These are phyloP conservation scores for Beauveria sp. DNA, from an alignment of 2,329 filamentous ascomycete species.

Conservation along the genomic window DNA sequence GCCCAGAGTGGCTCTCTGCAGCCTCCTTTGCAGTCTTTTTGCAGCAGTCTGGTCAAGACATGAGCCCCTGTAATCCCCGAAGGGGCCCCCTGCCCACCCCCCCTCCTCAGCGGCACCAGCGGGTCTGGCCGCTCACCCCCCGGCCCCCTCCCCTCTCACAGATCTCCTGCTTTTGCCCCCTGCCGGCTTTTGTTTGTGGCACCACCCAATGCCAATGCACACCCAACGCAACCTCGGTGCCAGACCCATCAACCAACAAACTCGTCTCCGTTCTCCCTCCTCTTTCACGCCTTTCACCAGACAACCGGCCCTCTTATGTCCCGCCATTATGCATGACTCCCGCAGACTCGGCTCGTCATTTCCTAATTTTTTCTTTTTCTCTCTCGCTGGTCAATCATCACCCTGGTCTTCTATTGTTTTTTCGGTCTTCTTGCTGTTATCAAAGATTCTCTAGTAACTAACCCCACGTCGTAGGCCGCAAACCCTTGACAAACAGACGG, in stretches of 20 bases:
- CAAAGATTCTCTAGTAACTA: too few relatives aligned
- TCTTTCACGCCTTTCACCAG: background rate
- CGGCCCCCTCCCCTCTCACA: background rate
- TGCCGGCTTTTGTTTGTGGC: background rate
- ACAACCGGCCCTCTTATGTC: background rate
- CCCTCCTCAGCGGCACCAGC: background rate
- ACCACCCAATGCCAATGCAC: background rate
- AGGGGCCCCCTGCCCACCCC: background rate
- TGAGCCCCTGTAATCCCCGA: background rate
- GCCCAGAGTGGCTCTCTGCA: too few relatives aligned
- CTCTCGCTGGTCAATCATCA: background rate
- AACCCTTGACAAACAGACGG: background rate
- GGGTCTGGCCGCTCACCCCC: background rate
- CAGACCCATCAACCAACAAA: slow-evolving; percentile 7
- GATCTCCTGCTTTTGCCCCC: background rate
- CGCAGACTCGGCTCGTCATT: background rate
- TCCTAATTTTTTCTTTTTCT: background rate
- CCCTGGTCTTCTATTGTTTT: background rate
- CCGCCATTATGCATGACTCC: background rate
- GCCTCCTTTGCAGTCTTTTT: too few relatives aligned
- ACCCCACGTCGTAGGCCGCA: too few relatives aligned
- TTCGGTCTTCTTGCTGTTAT: background rate
- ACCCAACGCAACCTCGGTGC: background rate
- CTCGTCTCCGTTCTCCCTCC: background rate
- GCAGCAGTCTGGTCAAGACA: background rate